These are phyloP conservation scores for Salvia miltiorrhiza DNA, from an alignment of 257 asterid species.

Conservation along the genomic window DNA sequence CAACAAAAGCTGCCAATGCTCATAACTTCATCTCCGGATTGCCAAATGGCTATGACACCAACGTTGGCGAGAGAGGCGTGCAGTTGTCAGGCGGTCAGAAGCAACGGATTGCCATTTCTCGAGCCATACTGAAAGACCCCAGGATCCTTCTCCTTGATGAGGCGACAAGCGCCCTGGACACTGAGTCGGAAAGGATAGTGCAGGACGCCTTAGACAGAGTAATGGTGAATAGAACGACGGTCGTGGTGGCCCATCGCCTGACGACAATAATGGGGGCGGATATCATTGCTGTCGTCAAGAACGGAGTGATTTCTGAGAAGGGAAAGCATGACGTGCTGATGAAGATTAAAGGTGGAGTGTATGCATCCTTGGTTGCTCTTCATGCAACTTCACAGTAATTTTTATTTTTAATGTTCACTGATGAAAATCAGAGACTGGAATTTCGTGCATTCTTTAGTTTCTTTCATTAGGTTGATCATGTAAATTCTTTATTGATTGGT, in stretches of 20 bases:
- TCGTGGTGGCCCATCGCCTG: conserved; percentile 70
- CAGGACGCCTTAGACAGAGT: not conserved
- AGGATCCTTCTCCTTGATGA: conserved; percentile 47
- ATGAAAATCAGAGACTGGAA: no score
- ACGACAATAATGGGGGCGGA: conserved; percentile 67
- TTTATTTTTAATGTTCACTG: no score
- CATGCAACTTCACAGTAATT: conserved; percentile 35
- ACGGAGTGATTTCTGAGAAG: conserved; percentile 60
- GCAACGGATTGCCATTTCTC: conserved; percentile 47
- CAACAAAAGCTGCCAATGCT: conserved; percentile 66
- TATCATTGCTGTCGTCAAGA: conserved; percentile 66
- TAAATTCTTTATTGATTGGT: no score
- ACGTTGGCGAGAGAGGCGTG: conserved; percentile 46
- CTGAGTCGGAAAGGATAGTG: conserved; percentile 43
- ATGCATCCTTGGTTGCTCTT: conserved; percentile 69
- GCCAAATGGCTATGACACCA: conserved; percentile 68
- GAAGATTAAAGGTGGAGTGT: conserved; percentile 53
- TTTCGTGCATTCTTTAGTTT: no score
- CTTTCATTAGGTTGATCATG: no score
- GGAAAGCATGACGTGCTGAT: conserved; percentile 62
- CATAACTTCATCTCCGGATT: conserved; percentile 63
- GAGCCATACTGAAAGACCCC: conserved; percentile 42
- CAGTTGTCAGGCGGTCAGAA: conserved; percentile 57
- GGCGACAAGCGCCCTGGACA: conserved; percentile 54
- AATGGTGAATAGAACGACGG: conserved; percentile 67